These are phyloP conservation scores for Debaryomyces fabryi DNA, from an alignment of 1,139 yeast genomes.

Conservation along the genomic window DNA sequence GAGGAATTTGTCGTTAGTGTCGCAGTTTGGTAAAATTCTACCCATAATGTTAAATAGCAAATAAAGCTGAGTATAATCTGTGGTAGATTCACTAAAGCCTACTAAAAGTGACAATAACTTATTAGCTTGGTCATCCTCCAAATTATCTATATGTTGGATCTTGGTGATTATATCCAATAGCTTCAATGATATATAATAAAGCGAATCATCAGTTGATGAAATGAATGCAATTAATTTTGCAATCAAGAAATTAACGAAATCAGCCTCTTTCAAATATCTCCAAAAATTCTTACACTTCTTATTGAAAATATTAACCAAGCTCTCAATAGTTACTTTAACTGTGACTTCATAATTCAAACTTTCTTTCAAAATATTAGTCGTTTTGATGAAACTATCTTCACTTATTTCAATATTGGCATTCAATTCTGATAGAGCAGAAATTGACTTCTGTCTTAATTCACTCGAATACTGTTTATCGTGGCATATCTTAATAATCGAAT, in stretches of 20 bases:
- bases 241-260: slow-evolving; percentile 20
- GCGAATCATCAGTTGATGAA: slow-evolving; percentile 29
- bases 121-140: slow-evolving; percentile 4
- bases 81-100: slow-evolving; percentile 1
- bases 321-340: slow-evolving; percentile 34
- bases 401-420: slow-evolving; percentile 20
- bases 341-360: slow-evolving; percentile 41
- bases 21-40: slow-evolving; percentile 7
- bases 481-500: slow-evolving; percentile 36
- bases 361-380: slow-evolving; percentile 22
- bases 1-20: slow-evolving; percentile 12
- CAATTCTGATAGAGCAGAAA: slow-evolving; percentile 37
- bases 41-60: slow-evolving; percentile 12
- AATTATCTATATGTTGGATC: slow-evolving; percentile 1
- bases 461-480: slow-evolving; percentile 46
- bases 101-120: slow-evolving; percentile 1
- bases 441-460: slow-evolving; percentile 53
- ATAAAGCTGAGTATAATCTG: slow-evolving; percentile 8
- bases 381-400: slow-evolving; percentile 15
- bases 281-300: slow-evolving; percentile 14
- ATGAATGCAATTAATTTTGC: slow-evolving; percentile 23
- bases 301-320: slow-evolving; percentile 28
- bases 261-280: slow-evolving; percentile 20
- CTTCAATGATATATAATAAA: slow-evolving; percentile 28
- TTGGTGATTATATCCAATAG: slow-evolving; percentile 21